Base-by-base conservation (phyloP, 2,329 filamentous ascomycete species). In the Aspergillus awamori region DNA sequence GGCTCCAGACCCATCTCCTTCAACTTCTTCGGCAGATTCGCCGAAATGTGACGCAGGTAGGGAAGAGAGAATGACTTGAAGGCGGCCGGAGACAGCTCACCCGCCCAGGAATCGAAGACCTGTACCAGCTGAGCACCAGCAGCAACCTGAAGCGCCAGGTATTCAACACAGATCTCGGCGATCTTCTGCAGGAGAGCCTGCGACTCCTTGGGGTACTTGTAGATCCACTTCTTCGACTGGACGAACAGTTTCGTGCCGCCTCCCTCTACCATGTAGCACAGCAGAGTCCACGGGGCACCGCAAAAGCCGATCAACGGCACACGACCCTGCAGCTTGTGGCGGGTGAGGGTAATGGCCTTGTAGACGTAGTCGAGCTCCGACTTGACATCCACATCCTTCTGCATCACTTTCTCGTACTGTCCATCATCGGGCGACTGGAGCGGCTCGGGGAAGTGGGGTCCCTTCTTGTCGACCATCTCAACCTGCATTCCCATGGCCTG, bases 231-330 rank as follows among this genome's bases (percentile, higher is more conserved):
- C 85, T 99, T 99, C 72, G 87, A 90, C 79, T 97, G 89, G 62
- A 91, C 88, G 80, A 98, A 98, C 74, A 98, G 83, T 82, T 98
- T 98, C 69, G 90, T 96, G 47, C 95, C 95, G 52, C 95, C 95
- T 15, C 95, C 95, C 79, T 99, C 95, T 17, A 98, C 92, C 95
- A 99, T 99, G 81, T 99, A 99, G 82, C 94, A 97, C 72, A 99
- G 85, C 62, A 99, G 79, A 2, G 95, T 99, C 92, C 95, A 99
- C 0, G 95, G 95, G 7, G 95, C 93, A 58, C 95, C 95, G 71
- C 93, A 97, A 81, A 99, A 99, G 38, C 95, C 95, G 74, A 97
- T 96, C 66, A 99, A 80, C 5, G 95, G 95, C 33, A 99, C 95
- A 49, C 93, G 85, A 0, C 95, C 95, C 52, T 88, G 84, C 56